Base-by-base conservation (phyloP, 441 rosid genomes). In the Adansonia rubrostipa region DNA sequence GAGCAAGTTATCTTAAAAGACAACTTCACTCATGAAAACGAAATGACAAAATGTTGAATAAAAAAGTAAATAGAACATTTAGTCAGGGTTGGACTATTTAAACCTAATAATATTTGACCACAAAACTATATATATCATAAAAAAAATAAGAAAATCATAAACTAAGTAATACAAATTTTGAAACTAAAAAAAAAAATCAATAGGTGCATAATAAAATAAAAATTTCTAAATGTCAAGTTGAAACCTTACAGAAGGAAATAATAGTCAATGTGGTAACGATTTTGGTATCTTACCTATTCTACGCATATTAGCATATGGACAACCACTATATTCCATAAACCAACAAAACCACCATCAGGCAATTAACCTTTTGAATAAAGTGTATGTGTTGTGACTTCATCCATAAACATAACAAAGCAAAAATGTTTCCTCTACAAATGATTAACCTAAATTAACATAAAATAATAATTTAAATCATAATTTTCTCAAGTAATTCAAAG, bases 271-370 rank as follows among this genome's bases (percentile, higher is more conserved):
- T 1, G 98, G 85, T 83, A 96, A 84, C 83, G 94, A 51, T 80
- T 96, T 96, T 20, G 99, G 99, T 81, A 96, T 86, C 90, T 96
- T 96, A 22, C 99, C 99, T 70, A 94, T 98, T 79, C 98, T 91
- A 64, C 97, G 85, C 98, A 94, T 93, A 81, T 96, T 98, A 79
- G 83, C 56, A 68, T 88, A 94, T 61, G 99, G 99, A 75, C 99
- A 42, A 89, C 93, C 82, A 94, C 98, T 76, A 94, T 84, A 90
- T 87, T 96, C 99, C 99, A 96, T 72, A 96, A 80, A 86, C 99
- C 98, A 87, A 94, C 86, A 75, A 88, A 94, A 75, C 98, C 98
- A 77, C 90, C 86, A 82, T 94, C 97, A 79, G 88, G 92, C 78
- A 87, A 81, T 9, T 88, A 91, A 67, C 95, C 98, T 85, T 96